These are phyloP conservation scores for Alternaria tenuissima DNA, from an alignment of 2,329 filamentous ascomycete species.

Conservation along the genomic window DNA sequence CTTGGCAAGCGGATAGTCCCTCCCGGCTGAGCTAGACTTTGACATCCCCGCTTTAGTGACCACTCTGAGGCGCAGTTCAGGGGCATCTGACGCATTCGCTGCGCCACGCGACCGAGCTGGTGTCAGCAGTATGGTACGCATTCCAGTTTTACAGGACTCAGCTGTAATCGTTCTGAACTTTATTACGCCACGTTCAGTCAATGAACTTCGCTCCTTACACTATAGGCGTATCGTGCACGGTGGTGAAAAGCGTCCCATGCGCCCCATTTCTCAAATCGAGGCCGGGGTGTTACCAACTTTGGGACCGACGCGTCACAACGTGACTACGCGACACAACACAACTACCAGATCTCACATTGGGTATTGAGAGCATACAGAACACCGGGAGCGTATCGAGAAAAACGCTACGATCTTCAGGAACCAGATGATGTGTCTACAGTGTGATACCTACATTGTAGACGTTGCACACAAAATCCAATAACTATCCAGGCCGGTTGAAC, in stretches of 20 bases:
- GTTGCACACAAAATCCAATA: not conserved
- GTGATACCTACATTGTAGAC: not conserved
- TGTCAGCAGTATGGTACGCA: not conserved
- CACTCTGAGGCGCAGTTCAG: constrained; percentile 15
- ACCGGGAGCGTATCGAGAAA: not conserved
- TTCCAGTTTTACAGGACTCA: not conserved
- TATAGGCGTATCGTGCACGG: not conserved
- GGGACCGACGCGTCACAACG: not conserved
- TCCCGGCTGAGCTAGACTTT: not conserved
- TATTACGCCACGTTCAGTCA: not conserved
- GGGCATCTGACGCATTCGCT: constrained; percentile 5
- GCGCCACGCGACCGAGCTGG: constrained; percentile 8
- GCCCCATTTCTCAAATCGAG: not conserved
- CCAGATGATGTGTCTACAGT: not conserved
- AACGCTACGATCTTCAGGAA: not conserved
- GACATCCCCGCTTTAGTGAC: constrained; percentile 1
- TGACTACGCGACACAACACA: not conserved
- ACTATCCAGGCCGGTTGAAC: not conserved
- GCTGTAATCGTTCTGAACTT: not conserved
- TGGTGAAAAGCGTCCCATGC: not conserved
- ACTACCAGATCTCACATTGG: too few species aligned
- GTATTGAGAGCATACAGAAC: not conserved
- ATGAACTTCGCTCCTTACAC: not conserved
- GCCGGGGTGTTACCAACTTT: not conserved
- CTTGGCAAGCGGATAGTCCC: constrained; percentile 16